Conservation (phyloP, 441 rosid genomes). For the Flueggea neowawraea region DNA sequence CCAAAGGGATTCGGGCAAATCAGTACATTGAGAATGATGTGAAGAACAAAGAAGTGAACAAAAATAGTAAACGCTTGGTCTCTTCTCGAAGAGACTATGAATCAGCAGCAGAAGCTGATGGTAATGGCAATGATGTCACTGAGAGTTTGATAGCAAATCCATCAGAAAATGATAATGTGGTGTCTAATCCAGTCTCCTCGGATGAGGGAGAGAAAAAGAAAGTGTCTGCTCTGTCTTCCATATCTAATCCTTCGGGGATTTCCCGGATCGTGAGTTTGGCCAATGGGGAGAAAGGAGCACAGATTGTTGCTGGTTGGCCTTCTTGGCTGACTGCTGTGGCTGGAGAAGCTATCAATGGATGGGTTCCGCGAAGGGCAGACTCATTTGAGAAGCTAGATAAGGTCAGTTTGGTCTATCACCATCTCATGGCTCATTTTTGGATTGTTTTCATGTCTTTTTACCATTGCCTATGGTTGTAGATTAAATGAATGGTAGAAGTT, state of each 20-base stretch:
- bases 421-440: not conserved
- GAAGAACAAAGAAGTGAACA: constrained; percentile 22
- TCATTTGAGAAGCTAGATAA: constrained; percentile 92
- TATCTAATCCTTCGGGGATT: constrained; percentile 28
- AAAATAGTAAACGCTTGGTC: constrained; percentile 19
- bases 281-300: constrained; percentile 67
- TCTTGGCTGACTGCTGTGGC: constrained; percentile 87
- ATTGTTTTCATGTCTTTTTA: not conserved
- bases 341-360: constrained; percentile 91
- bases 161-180: constrained; percentile 18
- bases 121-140: constrained; percentile 42
- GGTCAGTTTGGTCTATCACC: constrained; percentile 34
- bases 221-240: constrained; percentile 13
- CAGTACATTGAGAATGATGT: constrained; percentile 29
- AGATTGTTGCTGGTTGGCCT: constrained; percentile 93
- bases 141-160: constrained; percentile 44
- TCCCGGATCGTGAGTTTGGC: constrained; percentile 40
- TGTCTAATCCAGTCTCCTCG: constrained; percentile 21
- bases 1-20: constrained; percentile 60
- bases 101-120: constrained; percentile 32
- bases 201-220: constrained; percentile 45
- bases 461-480: not conserved
- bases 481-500: not conserved
- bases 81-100: constrained; percentile 39
- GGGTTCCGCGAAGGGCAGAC: constrained; percentile 87